Base-by-base conservation (phyloP, 208 protist species). In the Trypanosoma boissoni region DNA sequence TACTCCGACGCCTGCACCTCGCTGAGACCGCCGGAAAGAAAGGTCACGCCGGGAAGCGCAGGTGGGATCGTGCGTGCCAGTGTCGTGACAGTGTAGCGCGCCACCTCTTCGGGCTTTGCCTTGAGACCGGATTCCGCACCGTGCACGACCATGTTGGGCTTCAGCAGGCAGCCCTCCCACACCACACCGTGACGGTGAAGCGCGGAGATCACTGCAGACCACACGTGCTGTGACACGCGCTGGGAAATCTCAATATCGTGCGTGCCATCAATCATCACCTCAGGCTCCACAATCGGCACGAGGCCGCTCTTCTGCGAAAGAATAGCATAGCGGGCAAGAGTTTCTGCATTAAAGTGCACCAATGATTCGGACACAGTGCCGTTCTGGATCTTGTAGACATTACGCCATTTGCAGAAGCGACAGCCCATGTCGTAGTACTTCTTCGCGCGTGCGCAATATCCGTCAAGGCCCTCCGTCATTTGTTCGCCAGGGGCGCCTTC, bases 211-310 rank as follows among this genome's bases (percentile, higher is more conserved):
- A 91, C 87, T 59, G 76, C 82, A 41, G 71, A 26, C 86, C 84
- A 89, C 66, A 91, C 86, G 64, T 79, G 76, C 78, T 98, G 64
- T 4, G 95, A 97, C 24, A 94, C 78, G 43, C 68, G 48, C 64
- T 90, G 82, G 45, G 69, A 96, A 21, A 65, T 78, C 31, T 96
- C 88, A 54, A 98, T 84, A 58, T 81, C 72, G 81, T 99, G 97
- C 36, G 73, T 79, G 58, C 97, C 97, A 49, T 98, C 96, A 67
- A 98, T 97, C 75, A 97, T 91, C 55, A 96, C 81, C 74, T 99
- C 97, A 20, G 97, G 97, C 79, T 99, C 97, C 52, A 99, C 94
- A 66, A 99, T 99, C 36, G 97, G 97, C 41, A 98, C 97, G 12
- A 99, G 79, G 56, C 98, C 97, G 70, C 88, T 88, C 56, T 81